phyloP scores from a whole-genome alignment of 108 stramenopile genomes.

The Cyclotella baltica region DNA sequence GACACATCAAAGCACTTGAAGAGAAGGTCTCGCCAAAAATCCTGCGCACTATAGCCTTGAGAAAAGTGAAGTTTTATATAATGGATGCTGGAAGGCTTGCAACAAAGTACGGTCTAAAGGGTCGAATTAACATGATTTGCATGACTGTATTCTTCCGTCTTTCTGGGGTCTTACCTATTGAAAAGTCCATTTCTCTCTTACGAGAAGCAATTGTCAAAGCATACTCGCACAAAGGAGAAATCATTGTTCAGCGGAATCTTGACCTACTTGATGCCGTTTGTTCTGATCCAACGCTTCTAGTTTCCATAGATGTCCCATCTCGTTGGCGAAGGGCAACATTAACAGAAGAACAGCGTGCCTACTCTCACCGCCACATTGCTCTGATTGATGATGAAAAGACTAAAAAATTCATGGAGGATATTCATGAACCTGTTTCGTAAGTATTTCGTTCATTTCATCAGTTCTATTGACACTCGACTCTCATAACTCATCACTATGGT shows the following conservation, averaged over 20 bases:
- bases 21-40: constrained; percentile 60
- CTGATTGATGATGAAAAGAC: constrained; percentile 68
- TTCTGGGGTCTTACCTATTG: constrained; percentile 61
- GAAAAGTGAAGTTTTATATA: constrained; percentile 54
- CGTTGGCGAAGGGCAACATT: constrained; percentile 53
- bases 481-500: no score
- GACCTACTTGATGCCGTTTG: constrained; percentile 61
- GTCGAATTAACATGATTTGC: constrained; percentile 74
- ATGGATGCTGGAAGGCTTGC: constrained; percentile 66
- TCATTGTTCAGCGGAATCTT: constrained; percentile 66
- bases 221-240: constrained; percentile 68
- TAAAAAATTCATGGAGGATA: constrained; percentile 62
- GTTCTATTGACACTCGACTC: not conserved
- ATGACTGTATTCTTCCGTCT: constrained; percentile 65
- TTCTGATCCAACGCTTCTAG: constrained; percentile 52
- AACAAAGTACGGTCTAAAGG: constrained; percentile 56
- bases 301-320: constrained; percentile 56
- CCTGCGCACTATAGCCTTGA: constrained; percentile 38
- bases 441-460: not conserved
- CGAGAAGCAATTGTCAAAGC: constrained; percentile 60
- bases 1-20: constrained; percentile 62
- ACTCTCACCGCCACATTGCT: constrained; percentile 52
- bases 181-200: constrained; percentile 56
- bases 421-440: constrained; percentile 60
- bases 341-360: constrained; percentile 43